Evolutionary conservation across 129 eudicot genomes (phyloP), one percentile per base, ranked within the genome.

Genomic region (Kitagawia praeruptora): DNA sequence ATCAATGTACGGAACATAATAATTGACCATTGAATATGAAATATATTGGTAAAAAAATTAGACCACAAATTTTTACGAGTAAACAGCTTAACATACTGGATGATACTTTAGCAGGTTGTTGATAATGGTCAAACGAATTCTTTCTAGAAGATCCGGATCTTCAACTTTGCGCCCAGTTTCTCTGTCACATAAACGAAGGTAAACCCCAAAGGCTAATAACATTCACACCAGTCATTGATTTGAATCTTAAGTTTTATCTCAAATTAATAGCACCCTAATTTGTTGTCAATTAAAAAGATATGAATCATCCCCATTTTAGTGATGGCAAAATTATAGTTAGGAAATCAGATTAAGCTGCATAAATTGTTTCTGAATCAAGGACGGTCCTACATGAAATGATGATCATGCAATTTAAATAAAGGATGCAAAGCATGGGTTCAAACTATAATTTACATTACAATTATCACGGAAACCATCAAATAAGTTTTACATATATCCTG

Each of bases 81-180:
- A 74, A 73, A 82, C 8, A 80, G 78, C 56, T 73, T 28, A 66
- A 85, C 96, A 72, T 90, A 95, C 98, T n/a, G 98, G 98, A 87
- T 95, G 98, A 79, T 92, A 95, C 84, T 91, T 91, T 53, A 94
- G 85, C 38, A 94, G 92, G 85, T 92, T 94, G 87, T 92, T 85
- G 82, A 95, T 92, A 42, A 95, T 90, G 82, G 98, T 95, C 86
- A 95, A 82, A 47, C 98, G 93, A 87, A 95, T 92, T 80, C 91
- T 85, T 88, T 95, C 98, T 91, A 95, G 80, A 61, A 95, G 91
- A 90, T 95, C 97, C 44, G 98, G 98, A 82, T 95, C 97, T 86
- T 88, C 96, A 81, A 95, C 96, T 86, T 95, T 95, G 63, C 98
- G 97, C 78, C 97, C 98, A 67, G 89, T 83, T 75, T 84, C 63